A percentile compares a stretch with the other conserved stretches of the same genome.
Conservation (phyloP, 2,329 filamentous ascomycete species). For the Nothopassalora personata region DNA sequence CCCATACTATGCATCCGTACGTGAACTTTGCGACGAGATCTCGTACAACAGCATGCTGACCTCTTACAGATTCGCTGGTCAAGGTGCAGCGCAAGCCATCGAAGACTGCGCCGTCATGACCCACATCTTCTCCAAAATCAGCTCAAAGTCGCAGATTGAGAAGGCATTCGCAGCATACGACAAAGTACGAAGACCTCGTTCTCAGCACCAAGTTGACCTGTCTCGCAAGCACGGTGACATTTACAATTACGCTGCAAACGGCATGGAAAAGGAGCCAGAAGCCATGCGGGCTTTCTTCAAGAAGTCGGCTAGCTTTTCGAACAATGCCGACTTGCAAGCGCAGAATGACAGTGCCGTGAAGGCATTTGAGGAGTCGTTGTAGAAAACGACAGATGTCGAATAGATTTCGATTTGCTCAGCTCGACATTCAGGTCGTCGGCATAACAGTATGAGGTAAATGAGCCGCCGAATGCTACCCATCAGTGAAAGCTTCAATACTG, state of each 20-base stretch:
- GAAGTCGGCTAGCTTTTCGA: constrained; percentile 29
- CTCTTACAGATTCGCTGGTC: constrained; percentile 27
- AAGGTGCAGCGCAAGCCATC: constrained; percentile 36
- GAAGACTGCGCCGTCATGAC: constrained; percentile 31
- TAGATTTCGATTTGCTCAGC: background rate
- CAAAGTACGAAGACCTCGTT: constrained; percentile 24
- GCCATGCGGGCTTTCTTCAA: constrained; percentile 30
- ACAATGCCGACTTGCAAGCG: constrained; percentile 28
- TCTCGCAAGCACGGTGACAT: constrained; percentile 29
- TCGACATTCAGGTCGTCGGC: background rate
- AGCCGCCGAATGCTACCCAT: too few relatives aligned
- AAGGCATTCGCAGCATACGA: constrained; percentile 29
- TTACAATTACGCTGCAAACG: constrained; percentile 28
- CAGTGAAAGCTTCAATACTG: too few relatives aligned
- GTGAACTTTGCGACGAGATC: background rate
- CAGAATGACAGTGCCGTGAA: constrained; percentile 29
- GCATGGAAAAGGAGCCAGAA: constrained; percentile 26
- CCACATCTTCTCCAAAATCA: constrained; percentile 26
- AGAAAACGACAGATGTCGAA: background rate
- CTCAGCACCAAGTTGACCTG: constrained; percentile 29
- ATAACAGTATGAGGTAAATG: too few relatives aligned
- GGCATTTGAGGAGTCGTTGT: background rate
- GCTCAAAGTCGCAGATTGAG: constrained; percentile 14
- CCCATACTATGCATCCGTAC: constrained; percentile 30
- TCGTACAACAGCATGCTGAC: background rate